Evolutionary conservation across 441 rosid genomes (phyloP).

Genomic region (Rhodomyrtus psidioides): DNA sequence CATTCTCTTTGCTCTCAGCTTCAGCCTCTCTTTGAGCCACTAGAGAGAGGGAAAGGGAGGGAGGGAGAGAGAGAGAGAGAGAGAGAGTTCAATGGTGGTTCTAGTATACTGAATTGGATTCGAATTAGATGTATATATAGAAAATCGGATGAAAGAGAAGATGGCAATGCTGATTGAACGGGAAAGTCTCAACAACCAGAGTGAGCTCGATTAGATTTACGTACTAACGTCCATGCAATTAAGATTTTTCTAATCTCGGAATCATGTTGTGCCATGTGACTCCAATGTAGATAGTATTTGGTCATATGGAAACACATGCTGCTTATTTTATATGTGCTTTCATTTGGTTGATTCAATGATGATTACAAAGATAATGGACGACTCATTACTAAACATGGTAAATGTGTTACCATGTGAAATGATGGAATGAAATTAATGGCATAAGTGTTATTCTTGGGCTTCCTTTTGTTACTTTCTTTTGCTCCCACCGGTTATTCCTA

Average conservation of each 20-base stretch:
- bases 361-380: neutral
- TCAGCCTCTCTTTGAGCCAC: neutral
- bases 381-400: neutral
- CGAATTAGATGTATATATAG: neutral
- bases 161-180: neutral
- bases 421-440: neutral
- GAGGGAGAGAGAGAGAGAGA: conserved; percentile 13
- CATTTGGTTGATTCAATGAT: neutral
- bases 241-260: neutral
- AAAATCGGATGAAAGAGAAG: neutral
- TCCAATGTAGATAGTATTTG: neutral
- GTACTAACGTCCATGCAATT: conserved; percentile 14
- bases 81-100: neutral
- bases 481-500: neutral
- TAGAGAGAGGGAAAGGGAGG: neutral
- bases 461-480: neutral
- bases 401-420: neutral
- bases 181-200: neutral
- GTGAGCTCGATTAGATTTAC: neutral
- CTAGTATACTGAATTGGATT: neutral
- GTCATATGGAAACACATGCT: neutral
- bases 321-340: neutral
- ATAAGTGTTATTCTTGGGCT: neutral
- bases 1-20: neutral
- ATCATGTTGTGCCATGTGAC: conserved; percentile 41